Percentiles rank a stretch among this genome's conserved stretches.
Conservation (phyloP, 2,329 filamentous ascomycete species). For the Dissoconium aciculare region DNA sequence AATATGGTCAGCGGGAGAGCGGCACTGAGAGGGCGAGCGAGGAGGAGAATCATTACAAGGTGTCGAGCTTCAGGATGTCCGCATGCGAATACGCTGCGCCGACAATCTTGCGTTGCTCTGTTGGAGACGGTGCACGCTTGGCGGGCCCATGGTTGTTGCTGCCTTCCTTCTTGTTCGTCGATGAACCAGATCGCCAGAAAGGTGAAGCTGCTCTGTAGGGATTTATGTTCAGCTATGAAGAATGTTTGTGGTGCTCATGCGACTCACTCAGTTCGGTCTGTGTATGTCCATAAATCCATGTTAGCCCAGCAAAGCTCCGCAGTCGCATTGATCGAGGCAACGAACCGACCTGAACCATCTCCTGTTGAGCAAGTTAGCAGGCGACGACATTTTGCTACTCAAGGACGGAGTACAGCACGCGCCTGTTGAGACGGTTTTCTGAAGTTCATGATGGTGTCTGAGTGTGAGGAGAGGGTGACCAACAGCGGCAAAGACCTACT, state of each 20-base stretch:
- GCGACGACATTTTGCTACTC: background rate
- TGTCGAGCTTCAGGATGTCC: conserved; percentile 79
- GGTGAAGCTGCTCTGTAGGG: conserved; percentile 59
- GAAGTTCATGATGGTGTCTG: conserved; percentile 26
- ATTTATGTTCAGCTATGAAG: no score
- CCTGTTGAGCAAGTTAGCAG: conserved; percentile 39
- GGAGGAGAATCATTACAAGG: conserved; percentile 42
- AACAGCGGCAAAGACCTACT: conserved; percentile 3
- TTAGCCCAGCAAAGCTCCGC: conserved; percentile 24
- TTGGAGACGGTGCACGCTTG: conserved; percentile 37
- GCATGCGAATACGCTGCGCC: conserved; percentile 94
- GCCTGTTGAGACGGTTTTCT: conserved; percentile 31
- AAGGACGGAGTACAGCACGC: conserved; percentile 9
- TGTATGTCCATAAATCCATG: conserved; percentile 21
- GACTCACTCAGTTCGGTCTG: conserved; percentile 24
- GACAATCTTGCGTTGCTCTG: conserved; percentile 54
- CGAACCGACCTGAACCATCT: conserved; percentile 99
- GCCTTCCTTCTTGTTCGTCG: conserved; percentile 26
- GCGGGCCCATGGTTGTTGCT: conserved; percentile 25
- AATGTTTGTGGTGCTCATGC: background rate
- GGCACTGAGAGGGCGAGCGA: background rate
- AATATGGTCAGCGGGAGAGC: no score
- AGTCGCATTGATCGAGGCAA: conserved; percentile 24
- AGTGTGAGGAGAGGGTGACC: conserved; percentile 1
- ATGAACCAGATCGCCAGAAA: conserved; percentile 59